A percentile compares a stretch with the other conserved stretches of the same genome.
Conservation (phyloP, 176 grass and related monocot genomes). For the Zea luxurians region DNA sequence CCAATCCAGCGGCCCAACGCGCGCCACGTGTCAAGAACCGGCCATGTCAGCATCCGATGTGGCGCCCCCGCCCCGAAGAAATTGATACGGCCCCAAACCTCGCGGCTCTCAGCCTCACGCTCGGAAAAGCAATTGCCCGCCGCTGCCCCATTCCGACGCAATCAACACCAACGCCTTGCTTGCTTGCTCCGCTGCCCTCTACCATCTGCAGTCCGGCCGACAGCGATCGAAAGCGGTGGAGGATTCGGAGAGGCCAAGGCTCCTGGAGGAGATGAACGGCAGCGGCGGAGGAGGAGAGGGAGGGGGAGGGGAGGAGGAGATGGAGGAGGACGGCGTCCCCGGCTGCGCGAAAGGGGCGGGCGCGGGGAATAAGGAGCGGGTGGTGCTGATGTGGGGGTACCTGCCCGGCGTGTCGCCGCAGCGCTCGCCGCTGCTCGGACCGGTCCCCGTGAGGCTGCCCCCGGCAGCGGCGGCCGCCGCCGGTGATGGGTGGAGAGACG, state of each 20-base stretch:
- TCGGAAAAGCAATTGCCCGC: slow-evolving; percentile 36
- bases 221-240: slow-evolving; percentile 11
- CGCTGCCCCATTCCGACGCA: slow-evolving; percentile 28
- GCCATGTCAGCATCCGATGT: slow-evolving; percentile 64
- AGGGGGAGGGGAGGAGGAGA: slow-evolving; percentile 55
- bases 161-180: slow-evolving; percentile 28
- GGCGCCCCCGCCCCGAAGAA: slow-evolving; percentile 53
- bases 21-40: slow-evolving; percentile 43
- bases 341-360: neutral
- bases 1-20: slow-evolving; percentile 46
- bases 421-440: slow-evolving; percentile 84
- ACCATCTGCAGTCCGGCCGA: slow-evolving; percentile 23
- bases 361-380: slow-evolving; percentile 50
- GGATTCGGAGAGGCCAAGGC: neutral
- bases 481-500: slow-evolving; percentile 78
- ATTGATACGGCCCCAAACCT: slow-evolving; percentile 69
- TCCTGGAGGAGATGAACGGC: slow-evolving; percentile 66
- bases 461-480: slow-evolving; percentile 36
- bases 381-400: slow-evolving; percentile 97
- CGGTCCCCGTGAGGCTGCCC: slow-evolving; percentile 68
- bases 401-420: slow-evolving; percentile 90
- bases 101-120: slow-evolving; percentile 45
- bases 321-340: slow-evolving; percentile 36
- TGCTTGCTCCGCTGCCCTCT: neutral
- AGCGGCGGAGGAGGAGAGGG: slow-evolving; percentile 31